A percentile compares a stretch with the other conserved stretches of the same genome.
Conservation (phyloP, 768 basidiomycete species). For the Hortiboletus flavorubellus region DNA sequence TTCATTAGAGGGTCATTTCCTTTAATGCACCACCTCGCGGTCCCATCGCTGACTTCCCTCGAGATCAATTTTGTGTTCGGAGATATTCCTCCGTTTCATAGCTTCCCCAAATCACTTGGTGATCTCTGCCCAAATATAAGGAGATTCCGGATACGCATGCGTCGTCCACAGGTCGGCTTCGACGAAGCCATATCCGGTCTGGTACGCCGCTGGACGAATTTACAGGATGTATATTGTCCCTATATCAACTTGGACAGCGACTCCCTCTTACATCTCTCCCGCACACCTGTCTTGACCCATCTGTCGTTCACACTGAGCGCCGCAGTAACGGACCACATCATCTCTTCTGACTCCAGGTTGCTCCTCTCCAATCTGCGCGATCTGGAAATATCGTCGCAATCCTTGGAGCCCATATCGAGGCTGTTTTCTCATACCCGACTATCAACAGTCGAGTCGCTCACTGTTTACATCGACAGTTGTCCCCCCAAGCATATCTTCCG, state of each 20-base stretch:
- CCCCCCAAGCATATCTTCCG: conserved; percentile 8
- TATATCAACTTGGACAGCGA: conserved; percentile 11
- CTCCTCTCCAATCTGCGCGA: conserved; percentile 9
- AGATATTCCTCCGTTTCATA: conserved; percentile 16
- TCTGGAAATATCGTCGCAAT: conserved; percentile 10
- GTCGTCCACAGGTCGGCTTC: conserved; percentile 10
- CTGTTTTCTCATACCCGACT: conserved; percentile 1
- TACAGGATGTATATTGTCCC: conserved; percentile 15
- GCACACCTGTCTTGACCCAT: conserved; percentile 9
- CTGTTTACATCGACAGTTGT: conserved; percentile 7
- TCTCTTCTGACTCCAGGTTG: neutral
- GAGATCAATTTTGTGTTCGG: conserved; percentile 21
- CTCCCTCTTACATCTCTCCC: conserved; percentile 13
- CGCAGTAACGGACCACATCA: neutral
- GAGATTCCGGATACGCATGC: conserved; percentile 12
- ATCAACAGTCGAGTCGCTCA: conserved; percentile 6
- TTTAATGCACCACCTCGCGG: conserved; percentile 15
- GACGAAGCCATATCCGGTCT: conserved; percentile 13
- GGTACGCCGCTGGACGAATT: conserved; percentile 14
- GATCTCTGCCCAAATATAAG: conserved; percentile 16
- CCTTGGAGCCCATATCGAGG: neutral
- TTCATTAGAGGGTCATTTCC: conserved; percentile 16
- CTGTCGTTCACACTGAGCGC: conserved; percentile 9
- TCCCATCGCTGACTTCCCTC: conserved; percentile 14
- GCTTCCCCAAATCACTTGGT: conserved; percentile 15